A percentile compares a stretch with the other conserved stretches of the same genome.
phyloP scores from a whole-genome alignment of 2,329 filamentous ascomycete genomes.

The Sclerotinia sclerotiorum region DNA sequence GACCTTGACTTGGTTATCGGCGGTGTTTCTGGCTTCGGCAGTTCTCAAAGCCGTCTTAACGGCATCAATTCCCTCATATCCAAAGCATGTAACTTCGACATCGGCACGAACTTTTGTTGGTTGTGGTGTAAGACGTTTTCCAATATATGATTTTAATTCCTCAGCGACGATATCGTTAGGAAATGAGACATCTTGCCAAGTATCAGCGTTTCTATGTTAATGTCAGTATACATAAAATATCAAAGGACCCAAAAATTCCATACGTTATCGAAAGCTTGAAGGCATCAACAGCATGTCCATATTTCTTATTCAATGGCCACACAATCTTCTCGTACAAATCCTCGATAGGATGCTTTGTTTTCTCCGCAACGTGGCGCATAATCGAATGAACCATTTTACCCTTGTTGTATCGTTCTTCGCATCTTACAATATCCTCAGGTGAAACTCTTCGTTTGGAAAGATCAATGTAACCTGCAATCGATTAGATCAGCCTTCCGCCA shows the following conservation, averaged over 20 bases:
- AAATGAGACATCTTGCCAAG: slow-evolving; percentile 93
- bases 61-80: slow-evolving; percentile 97
- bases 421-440: slow-evolving; percentile 96
- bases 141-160: slow-evolving; percentile 92
- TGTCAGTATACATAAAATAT: slow-evolving; percentile 26
- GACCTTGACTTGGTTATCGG: slow-evolving; percentile 94
- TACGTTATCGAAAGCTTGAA: slow-evolving; percentile 99
- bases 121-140: slow-evolving; percentile 94
- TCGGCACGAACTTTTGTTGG: slow-evolving; percentile 99
- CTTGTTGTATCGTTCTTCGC: slow-evolving; percentile 99
- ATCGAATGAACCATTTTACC: slow-evolving; percentile 99
- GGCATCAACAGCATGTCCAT: slow-evolving; percentile 92
- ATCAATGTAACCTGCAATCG: slow-evolving; percentile 80
- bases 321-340: slow-evolving; percentile 89
- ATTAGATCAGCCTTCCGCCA: background rate
- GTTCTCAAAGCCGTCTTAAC: slow-evolving; percentile 90
- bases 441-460: slow-evolving; percentile 97
- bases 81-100: slow-evolving; percentile 92
- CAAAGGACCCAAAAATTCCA: slow-evolving; percentile 37
- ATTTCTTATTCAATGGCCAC: slow-evolving; percentile 98
- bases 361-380: slow-evolving; percentile 97
- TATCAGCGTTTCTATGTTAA: slow-evolving; percentile 75
- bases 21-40: slow-evolving; percentile 89
- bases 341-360: slow-evolving; percentile 93
- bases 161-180: slow-evolving; percentile 80